Evolutionary conservation across 768 basidiomycete species (phyloP).

Genomic region (Xerocomus spinulosus): DNA sequence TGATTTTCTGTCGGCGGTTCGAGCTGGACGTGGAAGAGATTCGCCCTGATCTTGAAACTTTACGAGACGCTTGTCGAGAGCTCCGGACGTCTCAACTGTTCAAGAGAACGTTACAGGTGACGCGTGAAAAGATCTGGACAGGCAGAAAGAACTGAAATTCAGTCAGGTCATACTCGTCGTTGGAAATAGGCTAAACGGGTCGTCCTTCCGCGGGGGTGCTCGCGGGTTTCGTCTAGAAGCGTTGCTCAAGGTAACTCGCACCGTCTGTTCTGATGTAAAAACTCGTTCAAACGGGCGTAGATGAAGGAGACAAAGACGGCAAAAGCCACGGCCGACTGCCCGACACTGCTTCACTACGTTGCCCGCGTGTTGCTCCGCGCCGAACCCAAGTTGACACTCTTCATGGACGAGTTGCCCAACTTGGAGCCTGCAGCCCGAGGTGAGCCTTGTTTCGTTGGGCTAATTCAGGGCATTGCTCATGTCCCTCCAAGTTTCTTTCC

Average conservation of each 20-base stretch:
- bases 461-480: neutral
- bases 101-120: constrained; percentile 64
- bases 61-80: constrained; percentile 68
- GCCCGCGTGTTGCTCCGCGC: constrained; percentile 65
- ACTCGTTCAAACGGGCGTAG: constrained; percentile 35
- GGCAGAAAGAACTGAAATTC: neutral
- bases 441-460: constrained; percentile 23
- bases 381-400: constrained; percentile 61
- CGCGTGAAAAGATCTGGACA: neutral
- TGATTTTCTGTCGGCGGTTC: constrained; percentile 79
- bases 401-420: constrained; percentile 77
- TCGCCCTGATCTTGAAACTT: constrained; percentile 70
- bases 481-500: constrained; percentile 59
- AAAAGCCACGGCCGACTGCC: constrained; percentile 62
- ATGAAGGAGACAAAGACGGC: constrained; percentile 80
- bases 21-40: constrained; percentile 82
- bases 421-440: constrained; percentile 81
- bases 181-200: constrained; percentile 80
- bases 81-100: constrained; percentile 61
- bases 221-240: constrained; percentile 81
- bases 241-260: constrained; percentile 62
- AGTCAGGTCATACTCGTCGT: constrained; percentile 63
- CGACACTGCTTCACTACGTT: constrained; percentile 90
- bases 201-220: constrained; percentile 80
- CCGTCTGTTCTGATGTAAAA: neutral